Evolutionary conservation across 2,329 filamentous ascomycete genomes (phyloP).

Genomic region (Stagonosporopsis rhizophila): DNA sequence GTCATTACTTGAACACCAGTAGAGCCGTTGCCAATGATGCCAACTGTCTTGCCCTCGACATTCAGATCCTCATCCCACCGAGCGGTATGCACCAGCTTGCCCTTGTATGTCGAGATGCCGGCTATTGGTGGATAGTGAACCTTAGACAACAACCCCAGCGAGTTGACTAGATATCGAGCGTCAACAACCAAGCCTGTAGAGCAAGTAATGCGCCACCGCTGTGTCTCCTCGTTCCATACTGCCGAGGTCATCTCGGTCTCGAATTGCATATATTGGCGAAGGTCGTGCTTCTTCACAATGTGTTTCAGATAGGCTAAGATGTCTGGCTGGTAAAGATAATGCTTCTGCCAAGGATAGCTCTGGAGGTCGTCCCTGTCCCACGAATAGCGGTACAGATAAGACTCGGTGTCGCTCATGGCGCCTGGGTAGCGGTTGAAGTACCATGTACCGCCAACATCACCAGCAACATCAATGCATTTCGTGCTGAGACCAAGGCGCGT

Average conservation of each 20-base stretch:
- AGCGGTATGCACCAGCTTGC: not conserved
- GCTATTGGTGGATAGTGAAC: not conserved
- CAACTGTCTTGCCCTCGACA: constrained; percentile 59
- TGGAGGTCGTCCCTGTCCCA: constrained; percentile 45
- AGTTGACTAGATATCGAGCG: constrained; percentile 18
- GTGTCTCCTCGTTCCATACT: constrained; percentile 39
- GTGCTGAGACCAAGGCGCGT: too few species aligned
- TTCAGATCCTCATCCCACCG: constrained; percentile 63
- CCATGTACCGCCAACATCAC: not conserved
- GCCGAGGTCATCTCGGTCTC: constrained; percentile 48
- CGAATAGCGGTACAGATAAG: constrained; percentile 34
- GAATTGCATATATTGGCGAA: constrained; percentile 52
- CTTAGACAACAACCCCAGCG: constrained; percentile 14
- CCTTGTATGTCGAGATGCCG: too few species aligned
- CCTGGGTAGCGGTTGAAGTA: constrained; percentile 39
- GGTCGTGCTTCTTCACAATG: constrained; percentile 42
- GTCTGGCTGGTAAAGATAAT: constrained; percentile 48
- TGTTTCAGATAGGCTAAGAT: constrained; percentile 45
- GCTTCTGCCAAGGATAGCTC: constrained; percentile 47
- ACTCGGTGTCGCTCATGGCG: constrained; percentile 18
- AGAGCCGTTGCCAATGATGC: constrained; percentile 68
- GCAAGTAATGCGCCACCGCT: constrained; percentile 41
- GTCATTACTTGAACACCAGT: constrained; percentile 64
- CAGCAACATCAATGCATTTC: not conserved
- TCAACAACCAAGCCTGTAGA: constrained; percentile 28